Base-by-base conservation (phyloP, 2,329 filamentous ascomycete species). In the Penicillium vulpinum region DNA sequence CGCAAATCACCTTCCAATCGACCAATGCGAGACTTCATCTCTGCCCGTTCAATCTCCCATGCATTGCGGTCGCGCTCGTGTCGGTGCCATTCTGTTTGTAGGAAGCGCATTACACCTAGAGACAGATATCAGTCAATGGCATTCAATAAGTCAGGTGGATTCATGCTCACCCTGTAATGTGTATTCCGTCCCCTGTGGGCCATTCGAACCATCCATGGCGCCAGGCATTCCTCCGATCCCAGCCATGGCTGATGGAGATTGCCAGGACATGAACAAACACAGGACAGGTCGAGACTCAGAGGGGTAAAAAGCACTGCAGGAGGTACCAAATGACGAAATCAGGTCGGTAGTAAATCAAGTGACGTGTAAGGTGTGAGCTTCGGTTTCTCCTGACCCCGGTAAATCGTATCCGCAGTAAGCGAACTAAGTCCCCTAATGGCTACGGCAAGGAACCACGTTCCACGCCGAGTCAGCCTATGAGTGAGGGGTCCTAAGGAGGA, bases 61-160 rank as follows among this genome's bases (percentile, higher is more conserved):
- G 92, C 88, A 78, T 99, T 99, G 68, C 94, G 87, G 73, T 97
- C 94, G 77, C 94, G 90, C 78, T 99, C 94, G 76, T 99, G 93
- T 66, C 91, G 89, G 77, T 99, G 94, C 94, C 94, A 99, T 84
- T 99, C 93, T 46, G 94, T 94, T 79, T 99, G 94, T 38, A 99
- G 86, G 75, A 99, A 99, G 76, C 94, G 92, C 94, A 99, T 99
- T 36, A 99, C 94, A 72, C 94, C 91, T 94, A 66, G 33, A 28
- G 36, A 31, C 28, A 24, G 6, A 36, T 7, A 21, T 49, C 16
- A 35, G 26, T 49, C 24, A 54, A 40, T 40, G 41, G 16, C 29
- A 57, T 26, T 21, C 10, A 29, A 51, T 18, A 38, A 21, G 22
- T 15, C 28, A 28, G 21, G 29, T 7, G 1, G 41, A 54, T 7